Evolutionary conservation across 192 early-diverging fungal species (phyloP).

Genomic region (Chytriomyces sp.): DNA sequence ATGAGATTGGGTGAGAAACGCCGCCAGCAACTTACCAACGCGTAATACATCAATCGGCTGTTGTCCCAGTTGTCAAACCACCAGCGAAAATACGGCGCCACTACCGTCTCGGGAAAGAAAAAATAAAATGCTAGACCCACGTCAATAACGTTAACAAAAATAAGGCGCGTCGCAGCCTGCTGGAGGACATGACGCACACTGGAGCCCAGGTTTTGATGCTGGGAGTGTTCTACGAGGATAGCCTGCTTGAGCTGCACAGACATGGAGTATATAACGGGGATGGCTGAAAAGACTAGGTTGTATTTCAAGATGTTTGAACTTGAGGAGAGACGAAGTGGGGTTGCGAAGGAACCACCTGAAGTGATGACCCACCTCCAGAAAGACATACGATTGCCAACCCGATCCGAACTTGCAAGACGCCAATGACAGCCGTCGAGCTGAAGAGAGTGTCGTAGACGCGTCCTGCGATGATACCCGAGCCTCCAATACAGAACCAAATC

Average conservation of each 20-base stretch:
- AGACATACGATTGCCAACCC: conserved; percentile 20
- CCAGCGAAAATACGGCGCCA: conserved; percentile 12
- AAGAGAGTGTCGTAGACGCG: conserved; percentile 8
- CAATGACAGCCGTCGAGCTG: background rate
- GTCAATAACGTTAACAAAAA: conserved; percentile 24
- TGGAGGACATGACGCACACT: background rate
- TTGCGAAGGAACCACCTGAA: background rate
- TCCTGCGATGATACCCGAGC: background rate
- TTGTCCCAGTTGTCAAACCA: conserved; percentile 32
- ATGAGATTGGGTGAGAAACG: too few species aligned
- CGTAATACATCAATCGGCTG: conserved; percentile 14
- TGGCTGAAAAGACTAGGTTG: background rate
- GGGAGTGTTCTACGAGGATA: background rate
- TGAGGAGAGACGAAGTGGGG: too few species aligned
- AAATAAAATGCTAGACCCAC: conserved; percentile 9
- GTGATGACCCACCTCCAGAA: conserved; percentile 1
- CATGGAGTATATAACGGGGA: background rate
- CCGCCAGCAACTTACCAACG: too few species aligned
- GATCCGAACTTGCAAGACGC: background rate
- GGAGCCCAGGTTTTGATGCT: background rate
- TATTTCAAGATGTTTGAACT: background rate
- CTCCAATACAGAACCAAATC: background rate
- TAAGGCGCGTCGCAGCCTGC: background rate
- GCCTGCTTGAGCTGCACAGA: background rate
- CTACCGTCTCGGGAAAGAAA: background rate